A percentile compares a stretch with the other conserved stretches of the same genome.
These are phyloP conservation scores for Xylaria sp. DNA, from an alignment of 2,329 filamentous ascomycete genomes.

Conservation along the genomic window DNA sequence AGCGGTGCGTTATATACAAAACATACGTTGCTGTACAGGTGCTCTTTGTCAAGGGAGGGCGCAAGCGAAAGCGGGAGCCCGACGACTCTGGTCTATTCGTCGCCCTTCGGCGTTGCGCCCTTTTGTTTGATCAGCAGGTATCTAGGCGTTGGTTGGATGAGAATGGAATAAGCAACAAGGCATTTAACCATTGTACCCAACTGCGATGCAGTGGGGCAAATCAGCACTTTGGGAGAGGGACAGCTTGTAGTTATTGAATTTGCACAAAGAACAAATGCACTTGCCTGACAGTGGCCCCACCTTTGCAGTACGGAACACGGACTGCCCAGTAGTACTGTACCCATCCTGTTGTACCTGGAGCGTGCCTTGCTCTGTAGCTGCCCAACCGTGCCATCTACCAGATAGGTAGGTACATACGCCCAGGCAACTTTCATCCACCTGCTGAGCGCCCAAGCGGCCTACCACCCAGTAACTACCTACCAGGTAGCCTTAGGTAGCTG, in stretches of 20 bases:
- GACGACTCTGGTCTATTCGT: conserved; percentile 13
- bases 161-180: conserved; percentile 14
- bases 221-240: background rate
- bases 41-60: conserved; percentile 2
- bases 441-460: conserved; percentile 1
- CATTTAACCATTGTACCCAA: background rate
- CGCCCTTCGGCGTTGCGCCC: conserved; percentile 12
- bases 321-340: background rate
- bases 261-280: background rate
- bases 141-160: background rate
- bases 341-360: background rate
- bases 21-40: background rate
- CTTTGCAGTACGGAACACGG: background rate
- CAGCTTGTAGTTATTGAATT: background rate
- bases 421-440: background rate
- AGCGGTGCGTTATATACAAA: conserved; percentile 10
- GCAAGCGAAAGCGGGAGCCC: conserved; percentile 5
- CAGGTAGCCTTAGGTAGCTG: background rate
- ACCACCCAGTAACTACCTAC: background rate
- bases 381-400: conserved; percentile 26
- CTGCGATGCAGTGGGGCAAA: background rate
- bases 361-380: conserved; percentile 18
- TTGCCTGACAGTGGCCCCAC: background rate
- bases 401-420: background rate
- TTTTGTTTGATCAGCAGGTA: conserved; percentile 9